Evolutionary conservation across 2,329 filamentous ascomycete species (phyloP).

Genomic region (Claviceps digitariae): DNA sequence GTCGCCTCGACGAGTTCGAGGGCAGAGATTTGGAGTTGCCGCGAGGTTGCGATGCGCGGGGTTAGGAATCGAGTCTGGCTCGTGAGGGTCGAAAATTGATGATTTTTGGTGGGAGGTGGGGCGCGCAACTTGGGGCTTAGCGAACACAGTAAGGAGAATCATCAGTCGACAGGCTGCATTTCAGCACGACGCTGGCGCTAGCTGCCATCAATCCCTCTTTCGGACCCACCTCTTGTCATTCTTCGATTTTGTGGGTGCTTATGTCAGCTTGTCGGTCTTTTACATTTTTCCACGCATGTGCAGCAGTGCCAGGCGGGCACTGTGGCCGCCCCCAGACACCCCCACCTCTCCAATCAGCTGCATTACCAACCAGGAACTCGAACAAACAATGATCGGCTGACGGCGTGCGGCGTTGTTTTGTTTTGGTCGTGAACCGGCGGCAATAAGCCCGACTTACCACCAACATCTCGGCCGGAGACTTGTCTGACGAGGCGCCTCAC

Average conservation of each 20-base stretch:
- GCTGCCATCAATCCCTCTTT: too few species aligned
- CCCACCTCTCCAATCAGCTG: not conserved
- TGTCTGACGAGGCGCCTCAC: not conserved
- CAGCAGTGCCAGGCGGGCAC: too few species aligned
- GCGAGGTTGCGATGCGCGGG: conserved; percentile 20
- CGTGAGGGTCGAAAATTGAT: conserved; percentile 23
- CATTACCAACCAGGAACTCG: not conserved
- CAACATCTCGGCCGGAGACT: not conserved
- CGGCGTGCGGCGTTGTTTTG: not conserved
- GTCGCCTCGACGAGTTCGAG: conserved; percentile 9
- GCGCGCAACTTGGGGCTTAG: conserved; percentile 25
- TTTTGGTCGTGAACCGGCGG: conserved; percentile 7
- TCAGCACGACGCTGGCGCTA: not conserved
- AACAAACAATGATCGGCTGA: not conserved
- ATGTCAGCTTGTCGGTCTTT: conserved; percentile 4
- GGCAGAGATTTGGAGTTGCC: conserved; percentile 8
- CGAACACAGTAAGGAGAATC: conserved; percentile 10
- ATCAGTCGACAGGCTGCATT: not conserved
- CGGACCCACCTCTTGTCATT: not conserved
- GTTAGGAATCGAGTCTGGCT: conserved; percentile 18
- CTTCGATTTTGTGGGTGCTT: conserved; percentile 5
- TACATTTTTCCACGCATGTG: conserved; percentile 1
- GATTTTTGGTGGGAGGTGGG: conserved; percentile 31
- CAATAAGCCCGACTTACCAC: not conserved
- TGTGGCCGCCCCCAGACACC: too few species aligned